These are phyloP conservation scores for Xenosphaeropsis pyriputrescens DNA, from an alignment of 2,329 filamentous ascomycete genomes.

Conservation along the genomic window DNA sequence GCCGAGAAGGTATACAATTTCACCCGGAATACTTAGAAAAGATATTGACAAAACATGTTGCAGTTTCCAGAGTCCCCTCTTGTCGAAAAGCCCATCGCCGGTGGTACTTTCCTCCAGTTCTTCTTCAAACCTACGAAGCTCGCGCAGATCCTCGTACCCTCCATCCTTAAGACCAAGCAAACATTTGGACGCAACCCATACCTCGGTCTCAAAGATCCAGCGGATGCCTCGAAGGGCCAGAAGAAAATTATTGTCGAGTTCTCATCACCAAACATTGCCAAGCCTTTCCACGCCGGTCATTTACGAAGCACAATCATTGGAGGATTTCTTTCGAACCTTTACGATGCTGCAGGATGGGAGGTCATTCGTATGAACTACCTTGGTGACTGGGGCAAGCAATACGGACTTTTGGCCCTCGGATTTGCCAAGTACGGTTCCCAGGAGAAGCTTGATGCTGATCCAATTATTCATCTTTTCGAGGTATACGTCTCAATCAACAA, in stretches of 20 bases:
- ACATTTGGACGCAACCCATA: slow-evolving; percentile 50
- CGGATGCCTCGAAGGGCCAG: slow-evolving; percentile 33
- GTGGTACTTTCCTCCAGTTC: slow-evolving; percentile 61
- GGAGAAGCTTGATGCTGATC: slow-evolving; percentile 53
- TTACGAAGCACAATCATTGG: slow-evolving; percentile 66
- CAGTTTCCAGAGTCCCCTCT: slow-evolving; percentile 61
- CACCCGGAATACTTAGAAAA: neutral
- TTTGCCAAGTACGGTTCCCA: slow-evolving; percentile 66
- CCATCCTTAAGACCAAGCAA: slow-evolving; percentile 45
- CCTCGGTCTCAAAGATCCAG: slow-evolving; percentile 44
- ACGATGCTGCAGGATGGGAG: slow-evolving; percentile 55
- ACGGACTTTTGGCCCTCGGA: slow-evolving; percentile 53
- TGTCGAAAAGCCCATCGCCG: slow-evolving; percentile 52
- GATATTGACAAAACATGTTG: slow-evolving; percentile 1
- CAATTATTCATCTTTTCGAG: slow-evolving; percentile 70
- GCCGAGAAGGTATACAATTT: slow-evolving; percentile 33
- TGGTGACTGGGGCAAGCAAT: slow-evolving; percentile 69
- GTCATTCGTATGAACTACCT: slow-evolving; percentile 61
- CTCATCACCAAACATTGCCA: slow-evolving; percentile 75
- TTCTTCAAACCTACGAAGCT: slow-evolving; percentile 63
- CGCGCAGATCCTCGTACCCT: slow-evolving; percentile 49
- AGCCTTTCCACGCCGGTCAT: slow-evolving; percentile 66
- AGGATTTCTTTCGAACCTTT: slow-evolving; percentile 56
- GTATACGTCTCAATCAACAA: slow-evolving; percentile 66
- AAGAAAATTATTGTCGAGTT: slow-evolving; percentile 60